Evolutionary conservation across 1,284 basidiomycete species (phyloP).

Genomic region (Ceratobasidium sp.): DNA sequence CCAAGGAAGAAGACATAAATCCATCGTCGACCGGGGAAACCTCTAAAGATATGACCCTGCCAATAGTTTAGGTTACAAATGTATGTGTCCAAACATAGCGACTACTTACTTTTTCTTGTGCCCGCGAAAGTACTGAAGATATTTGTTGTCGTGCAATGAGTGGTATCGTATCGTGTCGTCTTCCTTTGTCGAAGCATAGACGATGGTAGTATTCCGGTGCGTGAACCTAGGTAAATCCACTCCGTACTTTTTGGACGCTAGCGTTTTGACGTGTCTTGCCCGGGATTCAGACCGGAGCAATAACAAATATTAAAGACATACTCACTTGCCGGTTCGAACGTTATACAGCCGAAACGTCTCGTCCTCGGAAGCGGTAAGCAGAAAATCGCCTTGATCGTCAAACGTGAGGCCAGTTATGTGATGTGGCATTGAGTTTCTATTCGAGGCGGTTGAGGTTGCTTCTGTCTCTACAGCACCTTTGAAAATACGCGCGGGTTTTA

Average conservation of each 20-base stretch:
- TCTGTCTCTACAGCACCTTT: slow-evolving; percentile 76
- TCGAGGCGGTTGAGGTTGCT: slow-evolving; percentile 62
- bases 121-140: slow-evolving; percentile 94
- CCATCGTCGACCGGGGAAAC: slow-evolving; percentile 95
- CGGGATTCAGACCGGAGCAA: slow-evolving; percentile 49
- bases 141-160: slow-evolving; percentile 95
- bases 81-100: not conserved
- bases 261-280: slow-evolving; percentile 76
- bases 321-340: slow-evolving; percentile 92
- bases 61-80: not conserved
- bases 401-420: slow-evolving; percentile 91
- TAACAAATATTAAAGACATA: slow-evolving; percentile 52
- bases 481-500: slow-evolving; percentile 93
- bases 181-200: slow-evolving; percentile 95
- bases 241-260: slow-evolving; percentile 97
- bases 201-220: slow-evolving; percentile 85
- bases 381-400: slow-evolving; percentile 88
- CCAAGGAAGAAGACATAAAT: slow-evolving; percentile 93
- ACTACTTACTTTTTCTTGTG: slow-evolving; percentile 76
- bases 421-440: slow-evolving; percentile 62
- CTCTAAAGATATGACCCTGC: slow-evolving; percentile 84
- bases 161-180: slow-evolving; percentile 97
- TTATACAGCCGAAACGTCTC: slow-evolving; percentile 93
- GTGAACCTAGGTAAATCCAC: slow-evolving; percentile 95
- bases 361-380: slow-evolving; percentile 93